Conservation (phyloP, 2,329 filamentous ascomycete species). For the Colletotrichum siamense region DNA sequence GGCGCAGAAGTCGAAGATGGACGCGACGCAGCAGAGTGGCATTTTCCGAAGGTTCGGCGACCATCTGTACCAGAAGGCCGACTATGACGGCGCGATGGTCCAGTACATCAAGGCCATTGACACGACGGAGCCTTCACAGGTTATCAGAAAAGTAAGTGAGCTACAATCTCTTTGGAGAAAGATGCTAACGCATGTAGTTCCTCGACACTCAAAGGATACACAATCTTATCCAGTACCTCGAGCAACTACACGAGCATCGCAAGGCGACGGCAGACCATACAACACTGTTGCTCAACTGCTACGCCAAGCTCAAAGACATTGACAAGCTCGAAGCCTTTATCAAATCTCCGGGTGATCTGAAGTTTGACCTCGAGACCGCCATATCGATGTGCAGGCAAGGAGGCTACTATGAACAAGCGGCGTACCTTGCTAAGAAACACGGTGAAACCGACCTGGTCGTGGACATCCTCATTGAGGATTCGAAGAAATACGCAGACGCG, state of each 20-base stretch:
- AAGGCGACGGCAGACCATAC: conserved; percentile 96
- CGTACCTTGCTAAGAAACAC: conserved; percentile 92
- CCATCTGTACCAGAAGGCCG: conserved; percentile 90
- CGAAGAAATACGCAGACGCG: conserved; percentile 87
- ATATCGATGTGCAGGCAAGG: conserved; percentile 98
- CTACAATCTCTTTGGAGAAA: accelerated
- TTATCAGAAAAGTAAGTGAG: conserved; percentile 81
- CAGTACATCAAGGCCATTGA: conserved; percentile 97
- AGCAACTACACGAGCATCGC: conserved; percentile 93
- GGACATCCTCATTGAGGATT: conserved; percentile 94
- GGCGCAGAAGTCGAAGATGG: conserved; percentile 86
- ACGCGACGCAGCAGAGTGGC: conserved; percentile 80
- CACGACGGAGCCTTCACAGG: conserved; percentile 93
- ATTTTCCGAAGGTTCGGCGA: conserved; percentile 96
- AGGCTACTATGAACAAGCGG: conserved; percentile 95
- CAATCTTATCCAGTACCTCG: conserved; percentile 95
- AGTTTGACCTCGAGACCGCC: conserved; percentile 95
- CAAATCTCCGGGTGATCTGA: conserved; percentile 90
- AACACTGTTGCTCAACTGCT: conserved; percentile 92
- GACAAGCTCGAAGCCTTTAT: conserved; percentile 97
- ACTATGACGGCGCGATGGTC: conserved; percentile 98
- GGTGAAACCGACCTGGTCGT: conserved; percentile 93
- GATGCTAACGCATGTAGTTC: conserved; percentile 62
- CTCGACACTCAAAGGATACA: conserved; percentile 97
- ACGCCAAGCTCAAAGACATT: conserved; percentile 96